Conservation (phyloP, 2,329 filamentous ascomycete genomes). For the Mariannaea sp. region DNA sequence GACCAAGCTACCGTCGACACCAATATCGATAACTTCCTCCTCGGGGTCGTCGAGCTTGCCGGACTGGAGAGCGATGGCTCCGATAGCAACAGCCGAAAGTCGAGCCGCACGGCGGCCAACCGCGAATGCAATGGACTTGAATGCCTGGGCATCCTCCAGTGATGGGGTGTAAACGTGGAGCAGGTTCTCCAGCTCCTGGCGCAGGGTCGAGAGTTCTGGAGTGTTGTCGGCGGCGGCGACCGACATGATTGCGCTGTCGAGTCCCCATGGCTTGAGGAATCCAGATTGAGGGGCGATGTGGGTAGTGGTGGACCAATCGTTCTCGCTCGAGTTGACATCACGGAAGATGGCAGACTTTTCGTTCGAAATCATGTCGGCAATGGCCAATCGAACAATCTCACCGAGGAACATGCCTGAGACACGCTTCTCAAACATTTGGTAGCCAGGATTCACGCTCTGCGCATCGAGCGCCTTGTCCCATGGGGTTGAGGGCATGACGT, state of each 20-base stretch:
- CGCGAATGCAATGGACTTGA: constrained; percentile 81
- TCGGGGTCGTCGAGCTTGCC: constrained; percentile 67
- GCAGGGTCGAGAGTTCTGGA: constrained; percentile 71
- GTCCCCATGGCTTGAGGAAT: constrained; percentile 81
- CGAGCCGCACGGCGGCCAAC: constrained; percentile 88
- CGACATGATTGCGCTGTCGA: constrained; percentile 90
- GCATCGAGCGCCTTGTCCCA: constrained; percentile 82
- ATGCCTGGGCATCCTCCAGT: constrained; percentile 82
- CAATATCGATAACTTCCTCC: constrained; percentile 81
- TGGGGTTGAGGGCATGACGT: constrained; percentile 81
- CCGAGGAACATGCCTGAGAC: constrained; percentile 98
- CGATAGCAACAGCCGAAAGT: constrained; percentile 85
- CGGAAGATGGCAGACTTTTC: constrained; percentile 72
- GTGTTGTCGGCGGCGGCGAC: constrained; percentile 82
- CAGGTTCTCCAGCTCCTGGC: constrained; percentile 76
- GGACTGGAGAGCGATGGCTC: constrained; percentile 80
- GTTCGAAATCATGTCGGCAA: constrained; percentile 74
- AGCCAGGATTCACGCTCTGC: constrained; percentile 85
- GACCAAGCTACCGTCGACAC: constrained; percentile 91
- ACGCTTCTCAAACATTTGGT: constrained; percentile 99
- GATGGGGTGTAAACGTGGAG: constrained; percentile 78
- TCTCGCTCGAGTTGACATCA: constrained; percentile 72
- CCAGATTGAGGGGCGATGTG: constrained; percentile 67
- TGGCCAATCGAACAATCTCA: constrained; percentile 81
- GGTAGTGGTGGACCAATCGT: constrained; percentile 72